phyloP scores from a whole-genome alignment of 2,329 filamentous ascomycete species.

The Xylariales sp. region DNA sequence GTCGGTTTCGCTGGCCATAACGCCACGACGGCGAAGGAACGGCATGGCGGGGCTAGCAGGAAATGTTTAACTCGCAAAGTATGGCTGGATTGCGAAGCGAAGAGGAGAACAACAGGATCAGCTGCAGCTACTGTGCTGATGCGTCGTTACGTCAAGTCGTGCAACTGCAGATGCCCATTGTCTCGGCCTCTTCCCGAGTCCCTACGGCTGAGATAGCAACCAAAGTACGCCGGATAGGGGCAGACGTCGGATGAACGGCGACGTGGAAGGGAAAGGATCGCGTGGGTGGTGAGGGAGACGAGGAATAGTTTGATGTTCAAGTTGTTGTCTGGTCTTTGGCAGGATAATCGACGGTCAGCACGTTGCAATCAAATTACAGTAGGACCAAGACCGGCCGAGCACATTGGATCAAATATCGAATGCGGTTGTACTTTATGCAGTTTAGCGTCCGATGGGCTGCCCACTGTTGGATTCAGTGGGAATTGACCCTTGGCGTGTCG shows the following conservation, averaged over 20 bases:
- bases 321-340: no score
- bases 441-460: conserved; percentile 3
- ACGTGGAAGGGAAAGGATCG: no score
- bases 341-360: conserved; percentile 1
- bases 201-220: background rate
- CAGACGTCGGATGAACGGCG: background rate
- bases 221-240: background rate
- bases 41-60: conserved; percentile 41
- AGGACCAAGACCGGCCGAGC: background rate
- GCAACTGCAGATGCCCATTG: conserved; percentile 20
- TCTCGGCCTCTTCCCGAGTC: conserved; percentile 7
- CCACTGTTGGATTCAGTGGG: no score
- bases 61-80: conserved; percentile 5
- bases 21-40: conserved; percentile 58
- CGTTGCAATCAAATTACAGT: conserved; percentile 2
- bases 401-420: conserved; percentile 3
- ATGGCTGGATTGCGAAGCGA: background rate
- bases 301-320: background rate
- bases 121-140: conserved; percentile 11
- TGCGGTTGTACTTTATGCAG: background rate
- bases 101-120: background rate
- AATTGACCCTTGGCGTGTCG: background rate
- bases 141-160: conserved; percentile 22
- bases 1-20: conserved; percentile 54
- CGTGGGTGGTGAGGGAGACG: background rate